These are phyloP conservation scores for Citrullus mucosospermus DNA, from an alignment of 306 rosid species.

Conservation along the genomic window DNA sequence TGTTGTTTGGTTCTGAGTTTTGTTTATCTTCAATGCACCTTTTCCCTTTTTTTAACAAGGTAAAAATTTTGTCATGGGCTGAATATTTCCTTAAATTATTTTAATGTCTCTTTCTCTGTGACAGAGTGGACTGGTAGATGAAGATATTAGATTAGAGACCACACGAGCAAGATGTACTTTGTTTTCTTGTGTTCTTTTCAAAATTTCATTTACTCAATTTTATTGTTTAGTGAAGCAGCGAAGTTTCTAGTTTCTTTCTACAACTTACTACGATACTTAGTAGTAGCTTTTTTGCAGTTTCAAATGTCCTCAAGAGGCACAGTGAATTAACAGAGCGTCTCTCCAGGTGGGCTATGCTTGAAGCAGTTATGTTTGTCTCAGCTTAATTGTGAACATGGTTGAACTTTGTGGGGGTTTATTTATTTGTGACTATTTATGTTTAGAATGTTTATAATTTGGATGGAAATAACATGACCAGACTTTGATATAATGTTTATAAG, in stretches of 20 bases:
- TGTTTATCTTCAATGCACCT: not conserved
- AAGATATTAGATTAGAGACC: conserved; percentile 61
- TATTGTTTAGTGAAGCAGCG: not conserved
- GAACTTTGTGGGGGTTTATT: not conserved
- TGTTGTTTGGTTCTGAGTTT: not conserved
- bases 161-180: conserved; percentile 62
- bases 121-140: conserved; percentile 67
- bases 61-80: not conserved
- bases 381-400: not conserved
- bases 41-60: not conserved
- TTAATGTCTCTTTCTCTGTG: conserved; percentile 7
- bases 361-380: not conserved
- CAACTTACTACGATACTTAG: not conserved
- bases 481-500: not conserved
- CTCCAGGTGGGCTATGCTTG: conserved; percentile 41
- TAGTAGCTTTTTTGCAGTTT: conserved; percentile 32
- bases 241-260: conserved; percentile 14
- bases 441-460: not conserved
- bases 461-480: not conserved
- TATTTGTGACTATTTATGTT: not conserved
- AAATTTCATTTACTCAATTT: not conserved
- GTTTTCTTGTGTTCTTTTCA: conserved; percentile 10
- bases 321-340: conserved; percentile 71
- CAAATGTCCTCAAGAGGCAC: conserved; percentile 68
- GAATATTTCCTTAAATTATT: not conserved